phyloP scores from a whole-genome alignment of 2,329 filamentous ascomycete species.

The Stemphylium vesicarium region DNA sequence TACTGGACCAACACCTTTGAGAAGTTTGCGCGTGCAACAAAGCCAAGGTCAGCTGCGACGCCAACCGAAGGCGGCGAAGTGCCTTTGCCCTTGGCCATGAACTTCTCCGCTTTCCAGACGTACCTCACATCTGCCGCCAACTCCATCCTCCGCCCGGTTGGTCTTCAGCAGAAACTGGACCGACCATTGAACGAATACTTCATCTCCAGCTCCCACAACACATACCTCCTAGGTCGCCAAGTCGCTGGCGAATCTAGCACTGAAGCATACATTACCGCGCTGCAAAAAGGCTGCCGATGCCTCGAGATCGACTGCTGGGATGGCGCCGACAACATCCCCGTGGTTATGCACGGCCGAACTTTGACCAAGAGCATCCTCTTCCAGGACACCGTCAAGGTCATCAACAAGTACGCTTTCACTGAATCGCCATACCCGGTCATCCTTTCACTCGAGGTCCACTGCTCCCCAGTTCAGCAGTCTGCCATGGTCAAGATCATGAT shows the following conservation, averaged over 20 bases:
- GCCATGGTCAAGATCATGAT: conserved; percentile 91
- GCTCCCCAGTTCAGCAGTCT: conserved; percentile 79
- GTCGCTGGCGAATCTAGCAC: conserved; percentile 89
- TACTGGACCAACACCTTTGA: conserved; percentile 77
- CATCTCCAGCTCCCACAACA: conserved; percentile 98
- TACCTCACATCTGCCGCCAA: conserved; percentile 61
- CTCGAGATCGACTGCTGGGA: conserved; percentile 99
- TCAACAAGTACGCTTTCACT: conserved; percentile 92
- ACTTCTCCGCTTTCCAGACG: conserved; percentile 76
- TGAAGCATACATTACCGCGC: conserved; percentile 89
- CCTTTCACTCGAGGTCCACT: conserved; percentile 95
- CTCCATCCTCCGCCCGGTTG: conserved; percentile 66
- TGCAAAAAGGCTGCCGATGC: conserved; percentile 89
- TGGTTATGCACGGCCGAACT: conserved; percentile 89
- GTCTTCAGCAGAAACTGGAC: conserved; percentile 71
- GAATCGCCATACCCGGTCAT: conserved; percentile 88
- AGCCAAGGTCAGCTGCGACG: conserved; percentile 49
- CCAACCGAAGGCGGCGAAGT: conserved; percentile 41
- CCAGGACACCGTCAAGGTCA: conserved; percentile 87
- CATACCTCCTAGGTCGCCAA: conserved; percentile 90
- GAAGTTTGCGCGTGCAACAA: conserved; percentile 61
- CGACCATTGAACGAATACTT: conserved; percentile 95
- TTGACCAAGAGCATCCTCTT: conserved; percentile 90
- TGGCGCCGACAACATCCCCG: conserved; percentile 82
- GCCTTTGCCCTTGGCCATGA: conserved; percentile 67